These are phyloP conservation scores for Rhodotorula paludigena DNA, from an alignment of 768 basidiomycete genomes.

Conservation along the genomic window DNA sequence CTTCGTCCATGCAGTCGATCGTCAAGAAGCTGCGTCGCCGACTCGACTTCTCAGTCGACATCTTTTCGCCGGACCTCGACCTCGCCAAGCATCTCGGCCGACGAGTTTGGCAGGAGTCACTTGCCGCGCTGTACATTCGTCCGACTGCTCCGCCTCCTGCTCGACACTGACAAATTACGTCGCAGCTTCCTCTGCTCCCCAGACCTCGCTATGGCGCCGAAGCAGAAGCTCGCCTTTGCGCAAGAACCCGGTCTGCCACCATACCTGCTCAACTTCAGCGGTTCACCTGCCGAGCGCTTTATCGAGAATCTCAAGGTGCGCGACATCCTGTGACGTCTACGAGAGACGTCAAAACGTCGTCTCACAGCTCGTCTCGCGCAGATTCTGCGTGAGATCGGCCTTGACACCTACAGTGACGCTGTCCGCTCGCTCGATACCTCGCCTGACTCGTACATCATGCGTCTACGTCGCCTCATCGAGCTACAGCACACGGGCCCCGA, in stretches of 20 bases:
- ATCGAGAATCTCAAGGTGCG: constrained; percentile 71
- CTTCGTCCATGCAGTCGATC: constrained; percentile 53
- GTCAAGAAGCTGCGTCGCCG: constrained; percentile 56
- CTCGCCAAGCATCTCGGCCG: constrained; percentile 56
- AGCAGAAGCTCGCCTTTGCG: constrained; percentile 58
- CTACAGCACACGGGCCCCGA: constrained; percentile 64
- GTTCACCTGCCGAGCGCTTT: constrained; percentile 64
- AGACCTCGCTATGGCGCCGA: constrained; percentile 58
- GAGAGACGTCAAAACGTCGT: background rate
- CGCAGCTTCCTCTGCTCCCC: constrained; percentile 56
- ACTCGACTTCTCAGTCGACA: constrained; percentile 74
- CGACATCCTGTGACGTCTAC: background rate
- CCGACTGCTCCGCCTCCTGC: background rate
- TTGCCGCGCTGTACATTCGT: constrained; percentile 54
- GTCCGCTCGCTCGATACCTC: constrained; percentile 50
- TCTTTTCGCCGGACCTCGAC: constrained; percentile 65
- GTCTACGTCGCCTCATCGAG: constrained; percentile 57
- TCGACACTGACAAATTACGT: background rate
- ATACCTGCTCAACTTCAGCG: constrained; percentile 62
- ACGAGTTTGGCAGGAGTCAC: constrained; percentile 74
- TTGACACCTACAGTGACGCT: constrained; percentile 56
- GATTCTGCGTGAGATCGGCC: constrained; percentile 71
- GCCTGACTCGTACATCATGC: constrained; percentile 52
- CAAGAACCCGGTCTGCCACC: constrained; percentile 60
- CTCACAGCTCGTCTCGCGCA: constrained; percentile 48